Evolutionary conservation across 768 basidiomycete genomes (phyloP).

Genomic region (Lentinula aciculospora): DNA sequence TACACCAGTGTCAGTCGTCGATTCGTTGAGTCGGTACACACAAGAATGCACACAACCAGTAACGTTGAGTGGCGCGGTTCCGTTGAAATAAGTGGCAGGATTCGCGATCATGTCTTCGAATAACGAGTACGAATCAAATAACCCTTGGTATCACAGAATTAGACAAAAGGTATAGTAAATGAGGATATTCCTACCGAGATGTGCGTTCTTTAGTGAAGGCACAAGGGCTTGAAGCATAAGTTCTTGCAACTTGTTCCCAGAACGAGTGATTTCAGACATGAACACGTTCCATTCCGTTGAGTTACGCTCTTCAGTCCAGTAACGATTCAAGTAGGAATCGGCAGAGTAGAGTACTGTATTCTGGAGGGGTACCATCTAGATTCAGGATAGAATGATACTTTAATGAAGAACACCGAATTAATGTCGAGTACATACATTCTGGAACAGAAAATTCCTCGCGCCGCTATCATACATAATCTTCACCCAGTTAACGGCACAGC

Average conservation of each 20-base stretch:
- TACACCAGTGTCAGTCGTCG: constrained; percentile 15
- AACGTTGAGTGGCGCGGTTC: constrained; percentile 55
- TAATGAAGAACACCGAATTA: not conserved
- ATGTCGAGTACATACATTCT: constrained; percentile 32
- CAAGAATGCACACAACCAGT: constrained; percentile 48
- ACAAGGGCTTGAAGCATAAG: constrained; percentile 46
- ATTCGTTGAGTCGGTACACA: constrained; percentile 30
- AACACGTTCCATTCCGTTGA: constrained; percentile 47
- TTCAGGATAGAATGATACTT: not conserved
- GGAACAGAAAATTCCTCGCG: constrained; percentile 44
- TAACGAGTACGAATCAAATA: constrained; percentile 57
- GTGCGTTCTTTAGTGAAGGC: constrained; percentile 43
- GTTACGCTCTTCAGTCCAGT: constrained; percentile 29
- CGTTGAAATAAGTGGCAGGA: constrained; percentile 53
- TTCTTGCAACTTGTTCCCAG: constrained; percentile 46
- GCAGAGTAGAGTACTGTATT: constrained; percentile 26
- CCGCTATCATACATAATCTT: constrained; percentile 35
- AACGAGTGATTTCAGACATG: constrained; percentile 46
- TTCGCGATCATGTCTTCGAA: constrained; percentile 53
- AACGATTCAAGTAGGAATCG: constrained; percentile 27
- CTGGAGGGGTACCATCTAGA: constrained; percentile 37
- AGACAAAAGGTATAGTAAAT: not conserved
- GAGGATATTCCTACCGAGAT: constrained; percentile 42
- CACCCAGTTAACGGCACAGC: constrained; percentile 38
- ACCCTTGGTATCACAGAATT: constrained; percentile 24